A percentile compares a stretch with the other conserved stretches of the same genome.
Conservation (phyloP, 2,329 filamentous ascomycete species). For the Cytospora piceicola region DNA sequence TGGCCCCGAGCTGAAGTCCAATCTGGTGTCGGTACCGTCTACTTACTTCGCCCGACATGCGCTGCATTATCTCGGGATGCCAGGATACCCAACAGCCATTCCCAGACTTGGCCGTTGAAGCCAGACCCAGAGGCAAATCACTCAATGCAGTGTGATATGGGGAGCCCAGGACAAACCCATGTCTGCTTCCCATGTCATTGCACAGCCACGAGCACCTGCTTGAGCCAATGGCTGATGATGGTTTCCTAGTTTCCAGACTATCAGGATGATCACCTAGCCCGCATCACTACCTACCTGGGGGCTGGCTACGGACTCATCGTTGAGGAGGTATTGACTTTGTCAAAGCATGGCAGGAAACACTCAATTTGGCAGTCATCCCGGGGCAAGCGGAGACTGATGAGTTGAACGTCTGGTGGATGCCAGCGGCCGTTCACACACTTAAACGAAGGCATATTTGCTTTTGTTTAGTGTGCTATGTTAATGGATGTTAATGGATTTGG, state of each 20-base stretch:
- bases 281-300: constrained; percentile 1
- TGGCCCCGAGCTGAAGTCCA: constrained; percentile 16
- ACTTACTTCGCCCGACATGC: constrained; percentile 6
- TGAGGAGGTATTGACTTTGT: constrained; percentile 1
- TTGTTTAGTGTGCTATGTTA: constrained; percentile 3
- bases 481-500: constrained; percentile 11
- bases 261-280: constrained; percentile 9
- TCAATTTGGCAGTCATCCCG: constrained; percentile 15
- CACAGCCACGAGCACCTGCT: constrained; percentile 2
- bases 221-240: constrained; percentile 16
- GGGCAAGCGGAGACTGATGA: constrained; percentile 12
- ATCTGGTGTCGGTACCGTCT: constrained; percentile 9
- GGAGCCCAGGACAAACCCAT: constrained; percentile 7
- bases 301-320: constrained; percentile 5
- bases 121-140: constrained; percentile 2
- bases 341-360: constrained; percentile 10
- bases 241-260: neutral
- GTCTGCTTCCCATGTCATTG: constrained; percentile 11
- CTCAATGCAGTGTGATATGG: constrained; percentile 19
- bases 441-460: neutral
- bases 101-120: neutral
- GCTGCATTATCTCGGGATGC: constrained; percentile 10
- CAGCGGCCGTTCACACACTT: neutral
- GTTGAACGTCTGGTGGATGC: constrained; percentile 8
- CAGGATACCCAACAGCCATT: neutral